These are phyloP conservation scores for Geosmithia morbida DNA, from an alignment of 2,329 filamentous ascomycete species.

Conservation along the genomic window DNA sequence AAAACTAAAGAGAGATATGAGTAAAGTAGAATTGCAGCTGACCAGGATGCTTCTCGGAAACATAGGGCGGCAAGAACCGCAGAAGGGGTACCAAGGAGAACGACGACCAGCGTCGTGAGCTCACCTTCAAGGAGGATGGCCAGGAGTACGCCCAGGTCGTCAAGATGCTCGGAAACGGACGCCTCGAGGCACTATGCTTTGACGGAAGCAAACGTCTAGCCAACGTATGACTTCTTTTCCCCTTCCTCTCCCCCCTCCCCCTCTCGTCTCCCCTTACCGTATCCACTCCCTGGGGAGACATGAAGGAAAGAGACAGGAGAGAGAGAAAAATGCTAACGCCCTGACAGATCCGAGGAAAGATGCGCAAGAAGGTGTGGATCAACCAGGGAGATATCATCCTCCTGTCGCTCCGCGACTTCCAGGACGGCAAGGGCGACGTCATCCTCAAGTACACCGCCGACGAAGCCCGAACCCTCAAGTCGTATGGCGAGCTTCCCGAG, in stretches of 20 bases:
- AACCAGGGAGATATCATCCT: conserved; percentile 95
- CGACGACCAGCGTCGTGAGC: conserved; percentile 97
- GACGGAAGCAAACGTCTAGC: conserved; percentile 49
- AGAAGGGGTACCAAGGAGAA: conserved; percentile 98
- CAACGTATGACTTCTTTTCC: conserved; percentile 17
- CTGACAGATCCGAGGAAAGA: conserved; percentile 59
- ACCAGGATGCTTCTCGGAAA: conserved; percentile 1
- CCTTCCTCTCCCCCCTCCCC: background rate
- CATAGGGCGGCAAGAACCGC: conserved; percentile 92
- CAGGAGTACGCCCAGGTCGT: conserved; percentile 48
- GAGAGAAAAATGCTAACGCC: conserved; percentile 1
- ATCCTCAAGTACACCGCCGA: conserved; percentile 94
- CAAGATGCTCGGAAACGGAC: conserved; percentile 94
- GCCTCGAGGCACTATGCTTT: conserved; percentile 86
- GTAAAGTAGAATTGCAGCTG: background rate
- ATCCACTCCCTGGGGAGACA: background rate
- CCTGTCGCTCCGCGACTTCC: conserved; percentile 78
- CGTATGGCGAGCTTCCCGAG: conserved; percentile 94
- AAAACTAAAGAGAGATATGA: background rate
- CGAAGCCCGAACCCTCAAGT: conserved; percentile 88
- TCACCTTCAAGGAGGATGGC: conserved; percentile 97
- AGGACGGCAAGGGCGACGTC: conserved; percentile 93
- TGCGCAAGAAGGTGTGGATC: conserved; percentile 99
- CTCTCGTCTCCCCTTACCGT: too few relatives aligned
- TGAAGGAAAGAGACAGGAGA: too few relatives aligned